Base-by-base conservation (phyloP, 2,329 filamentous ascomycete genomes). In the Fusarium haematococcum region DNA sequence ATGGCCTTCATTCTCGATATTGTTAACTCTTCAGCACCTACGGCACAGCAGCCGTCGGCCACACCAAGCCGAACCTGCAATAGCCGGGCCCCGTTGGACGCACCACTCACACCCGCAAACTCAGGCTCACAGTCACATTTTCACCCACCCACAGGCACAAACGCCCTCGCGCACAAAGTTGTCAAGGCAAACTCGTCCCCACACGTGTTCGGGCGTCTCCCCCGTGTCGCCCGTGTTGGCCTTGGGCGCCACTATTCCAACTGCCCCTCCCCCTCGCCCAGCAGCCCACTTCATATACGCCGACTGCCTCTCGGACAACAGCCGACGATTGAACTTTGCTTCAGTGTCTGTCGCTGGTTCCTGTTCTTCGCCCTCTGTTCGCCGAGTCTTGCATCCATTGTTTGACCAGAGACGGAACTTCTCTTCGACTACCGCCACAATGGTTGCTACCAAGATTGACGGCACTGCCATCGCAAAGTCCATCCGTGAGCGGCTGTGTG, bases 381-480 rank as follows among this genome's bases (percentile, higher is more conserved):
- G 58, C 23, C 68, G 60, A 65, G 59, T 69, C 59, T 69, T 57
- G 23, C 56, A 58, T 8, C 43, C 52, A 50, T 63, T 52, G 27
- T 27, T 43, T 63, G 39, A 61, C 9, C 74, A 78, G 72, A 74
- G 72, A 75, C 79, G 79, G 74, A 70, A 73, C 68, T 88, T 87
- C 77, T 84, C 85, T 48, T 84, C 85, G 77, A 91, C 89, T 73
- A 78, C 86, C 78, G 80, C 85, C 84, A 87, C 85, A 81, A 98
- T 98, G 95, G 91, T 91, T 78, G 96, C 95, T 77, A 91, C 89
- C 79, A 98, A 95, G 88, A 97, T 99, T 80, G 97, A 99, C 87
- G 97, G 97, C 87, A 98, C 93, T 66, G 95, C 94, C 82, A 95
- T 98, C 86, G 97, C 97, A 78, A 97, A 96, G 87, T 90, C 88